Percentiles rank a stretch among this genome's conserved stretches.
These are phyloP conservation scores for Aspergillus novoparasiticus DNA, from an alignment of 2,329 filamentous ascomycete genomes.

Conservation along the genomic window DNA sequence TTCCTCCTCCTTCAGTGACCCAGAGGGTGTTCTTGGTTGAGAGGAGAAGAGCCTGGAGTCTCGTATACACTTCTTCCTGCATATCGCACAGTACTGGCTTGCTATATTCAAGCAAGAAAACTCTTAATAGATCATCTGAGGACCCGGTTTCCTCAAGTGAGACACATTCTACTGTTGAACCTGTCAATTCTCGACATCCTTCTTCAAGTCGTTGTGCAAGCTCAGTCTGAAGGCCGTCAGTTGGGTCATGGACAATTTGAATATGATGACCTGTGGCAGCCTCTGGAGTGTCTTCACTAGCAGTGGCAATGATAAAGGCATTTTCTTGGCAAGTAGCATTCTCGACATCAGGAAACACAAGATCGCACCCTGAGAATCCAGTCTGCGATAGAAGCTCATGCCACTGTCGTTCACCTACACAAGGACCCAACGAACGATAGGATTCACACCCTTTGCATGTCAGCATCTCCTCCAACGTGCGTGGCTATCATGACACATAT, in stretches of 20 bases:
- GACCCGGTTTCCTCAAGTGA: not conserved
- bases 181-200: not conserved
- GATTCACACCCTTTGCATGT: conserved; percentile 8
- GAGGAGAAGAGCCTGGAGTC: not conserved
- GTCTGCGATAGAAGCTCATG: conserved; percentile 11
- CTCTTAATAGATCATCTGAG: not conserved
- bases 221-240: not conserved
- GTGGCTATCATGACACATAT: not conserved
- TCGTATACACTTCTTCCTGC: not conserved
- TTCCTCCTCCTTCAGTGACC: not conserved
- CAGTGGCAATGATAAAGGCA: not conserved
- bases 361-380: conserved; percentile 21
- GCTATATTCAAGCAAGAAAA: conserved; percentile 1
- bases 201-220: not conserved
- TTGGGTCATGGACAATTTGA: not conserved
- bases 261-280: not conserved
- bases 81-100: not conserved
- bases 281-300: not conserved
- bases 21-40: not conserved
- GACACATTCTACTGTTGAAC: not conserved
- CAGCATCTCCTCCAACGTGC: not conserved
- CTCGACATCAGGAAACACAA: conserved; percentile 19
- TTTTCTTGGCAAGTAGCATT: conserved; percentile 11
- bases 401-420: conserved; percentile 12
- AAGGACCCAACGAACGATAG: conserved; percentile 13